Base-by-base conservation (phyloP, 495 filamentous ascomycete species). In the Hyaloscypha finlandica region DNA sequence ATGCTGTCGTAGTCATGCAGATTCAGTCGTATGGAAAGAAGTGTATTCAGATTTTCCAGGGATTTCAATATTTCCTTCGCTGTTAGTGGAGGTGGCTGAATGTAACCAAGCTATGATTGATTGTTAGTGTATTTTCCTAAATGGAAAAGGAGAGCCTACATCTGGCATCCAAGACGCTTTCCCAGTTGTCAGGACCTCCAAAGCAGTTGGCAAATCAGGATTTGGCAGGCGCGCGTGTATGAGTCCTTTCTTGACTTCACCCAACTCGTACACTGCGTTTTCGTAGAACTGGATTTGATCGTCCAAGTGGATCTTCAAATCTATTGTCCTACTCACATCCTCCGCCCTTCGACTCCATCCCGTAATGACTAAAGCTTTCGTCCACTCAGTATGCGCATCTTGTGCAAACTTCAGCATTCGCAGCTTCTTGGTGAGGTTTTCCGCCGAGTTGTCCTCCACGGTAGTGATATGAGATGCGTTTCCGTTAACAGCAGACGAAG, bases 201-300 rank as follows among this genome's bases (percentile, higher is more conserved):
- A 77, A 8, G 96, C 96, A 3, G 96, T 97, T 75, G 87, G 89
- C 30, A 98, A 80, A 77, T 99, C 95, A 2, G 95, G 95, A 73
- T 92, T 94, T 12, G 90, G 91, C 56, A 96, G 81, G 74, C 91
- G 81, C 63, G 86, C 85, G 64, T 77, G 80, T 29, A 82, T 80
- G 59, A 95, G 81, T 61, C 87, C 83, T 66, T 84, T 76, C 77
- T 95, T 94, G 69, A 92, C 79, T 37, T 90, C 81, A 54, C 87
- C 86, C 64, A 97, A 78, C 65, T 82, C 81, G 61, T 84, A 79
- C 19, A 88, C 79, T 22, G 87, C 83, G 8, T 78, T 71, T 35
- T 81, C 74, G 68, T 90, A 92, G 45, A 81, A 74, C 32, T 77
- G 73, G 57, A 85, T 80, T 71, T 92, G 85, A 6, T 77, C 77